phyloP scores from a whole-genome alignment of 768 basidiomycete species.

The Trametes maxima region DNA sequence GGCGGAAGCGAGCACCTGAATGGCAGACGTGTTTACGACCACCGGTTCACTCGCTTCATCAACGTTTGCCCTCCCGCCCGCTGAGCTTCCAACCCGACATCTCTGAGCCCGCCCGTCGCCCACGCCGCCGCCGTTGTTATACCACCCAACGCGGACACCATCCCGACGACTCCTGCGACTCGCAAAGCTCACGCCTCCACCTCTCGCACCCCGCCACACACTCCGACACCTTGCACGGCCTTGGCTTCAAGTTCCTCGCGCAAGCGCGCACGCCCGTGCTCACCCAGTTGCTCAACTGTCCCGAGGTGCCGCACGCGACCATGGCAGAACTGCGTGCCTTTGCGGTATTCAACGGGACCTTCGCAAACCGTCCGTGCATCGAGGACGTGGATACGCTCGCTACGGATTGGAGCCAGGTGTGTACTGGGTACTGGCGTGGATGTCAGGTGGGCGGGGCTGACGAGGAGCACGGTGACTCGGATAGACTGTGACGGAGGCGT shows the following conservation, averaged over 20 bases:
- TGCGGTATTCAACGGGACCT: conserved; percentile 88
- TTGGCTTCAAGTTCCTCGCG: conserved; percentile 88
- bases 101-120: too few species aligned
- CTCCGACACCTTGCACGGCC: conserved; percentile 77
- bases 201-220: conserved; percentile 77
- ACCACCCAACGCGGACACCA: conserved; percentile 69
- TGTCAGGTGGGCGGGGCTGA: neutral
- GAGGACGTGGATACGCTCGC: conserved; percentile 95
- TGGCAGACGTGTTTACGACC: too few species aligned
- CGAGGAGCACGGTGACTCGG: too few species aligned
- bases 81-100: too few species aligned
- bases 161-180: conserved; percentile 86
- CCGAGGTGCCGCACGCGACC: conserved; percentile 76
- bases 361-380: conserved; percentile 88
- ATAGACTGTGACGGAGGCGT: conserved; percentile 27
- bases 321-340: conserved; percentile 70
- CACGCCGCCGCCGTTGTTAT: neutral
- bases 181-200: conserved; percentile 87
- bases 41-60: too few species aligned
- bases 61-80: too few species aligned
- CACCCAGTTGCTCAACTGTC: conserved; percentile 86
- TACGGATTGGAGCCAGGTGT: conserved; percentile 86
- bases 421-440: neutral
- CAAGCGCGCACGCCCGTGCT: too few species aligned
- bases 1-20: too few species aligned